Evolutionary conservation across 2,329 filamentous ascomycete species (phyloP), one percentile per base, ranked within the genome.

Genomic region (Fusarium sp.): DNA sequence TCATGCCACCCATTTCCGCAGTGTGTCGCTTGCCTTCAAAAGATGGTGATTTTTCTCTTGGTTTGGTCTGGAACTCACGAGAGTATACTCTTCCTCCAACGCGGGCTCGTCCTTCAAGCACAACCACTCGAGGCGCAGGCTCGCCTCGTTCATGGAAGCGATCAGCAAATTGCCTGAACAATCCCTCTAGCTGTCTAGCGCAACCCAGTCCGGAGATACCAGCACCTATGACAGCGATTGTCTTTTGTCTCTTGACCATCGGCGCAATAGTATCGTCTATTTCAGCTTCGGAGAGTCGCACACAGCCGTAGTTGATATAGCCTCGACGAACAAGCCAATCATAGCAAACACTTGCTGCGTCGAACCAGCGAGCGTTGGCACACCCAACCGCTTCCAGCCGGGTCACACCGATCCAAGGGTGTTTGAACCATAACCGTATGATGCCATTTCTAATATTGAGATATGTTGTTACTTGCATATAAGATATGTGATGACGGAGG

Each of bases 1-100:
- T 98, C 87, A 99, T 97, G 61, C 95, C 96, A 33, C 96, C 96
- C 91, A 98, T 97, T 81, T 99, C 96, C 36, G 94, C 96, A 26
- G 95, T 98, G 78, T 92, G 92, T 56, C 90, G 85, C 69, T 86
- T 88, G 14, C 85, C 87, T 83, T 88, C 80, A 87, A 89, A 82
- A 79, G 73, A 85, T 77, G 79, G 86, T 83, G 79, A 90, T 75
- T 72, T 83, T 82, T 78, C 85, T 79, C 62, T 85, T 82, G 80
- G 88, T 81, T 85, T 92, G 84, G 84, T 90, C 87, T 85, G 85
- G 71, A 92, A 87, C 30, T 88, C 83, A 59, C 89, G 94, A 59
- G 96, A 99, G 82, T 98, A 98, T 26, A 99, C 94, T 74, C 96
- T 91, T 44, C 96, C 96, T 44, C 96, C 96, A 58, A 99, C 90